Conservation (phyloP, 768 basidiomycete species). For the Boletales sp. region DNA sequence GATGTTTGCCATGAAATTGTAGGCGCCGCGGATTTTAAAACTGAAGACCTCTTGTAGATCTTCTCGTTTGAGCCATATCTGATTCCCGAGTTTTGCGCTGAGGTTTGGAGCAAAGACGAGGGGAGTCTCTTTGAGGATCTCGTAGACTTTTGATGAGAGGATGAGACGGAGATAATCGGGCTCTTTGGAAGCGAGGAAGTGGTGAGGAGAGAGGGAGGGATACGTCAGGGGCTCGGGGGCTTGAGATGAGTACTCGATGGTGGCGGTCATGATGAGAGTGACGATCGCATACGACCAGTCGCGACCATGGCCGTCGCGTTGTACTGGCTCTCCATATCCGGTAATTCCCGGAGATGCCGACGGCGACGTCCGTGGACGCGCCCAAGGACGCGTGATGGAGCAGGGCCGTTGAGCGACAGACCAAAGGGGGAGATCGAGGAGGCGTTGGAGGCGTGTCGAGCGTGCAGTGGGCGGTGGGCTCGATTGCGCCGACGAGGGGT, state of each 20-base stretch:
- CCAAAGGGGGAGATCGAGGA: too few relatives aligned
- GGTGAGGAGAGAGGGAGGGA: conserved; percentile 64
- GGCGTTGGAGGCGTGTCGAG: conserved; percentile 1
- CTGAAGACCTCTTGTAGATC: conserved; percentile 97
- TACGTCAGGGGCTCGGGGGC: conserved; percentile 66
- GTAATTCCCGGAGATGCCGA: neutral
- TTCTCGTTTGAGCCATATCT: conserved; percentile 96
- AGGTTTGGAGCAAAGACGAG: conserved; percentile 84
- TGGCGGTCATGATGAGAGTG: conserved; percentile 36
- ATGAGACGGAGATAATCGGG: conserved; percentile 90
- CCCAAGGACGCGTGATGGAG: too few relatives aligned
- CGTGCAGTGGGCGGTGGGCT: neutral
- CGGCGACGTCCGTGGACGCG: neutral
- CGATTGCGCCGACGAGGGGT: conserved; percentile 3
- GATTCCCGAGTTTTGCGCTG: conserved; percentile 82
- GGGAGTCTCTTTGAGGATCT: conserved; percentile 85
- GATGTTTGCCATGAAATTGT: conserved; percentile 95
- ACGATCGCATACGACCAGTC: too few relatives aligned
- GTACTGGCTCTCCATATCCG: too few relatives aligned
- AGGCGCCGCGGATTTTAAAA: conserved; percentile 98
- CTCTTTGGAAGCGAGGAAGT: conserved; percentile 58
- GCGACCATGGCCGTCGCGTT: too few relatives aligned
- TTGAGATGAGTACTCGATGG: conserved; percentile 64
- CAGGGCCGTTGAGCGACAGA: too few relatives aligned
- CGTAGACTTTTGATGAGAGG: conserved; percentile 87